Conservation (phyloP, 2,329 filamentous ascomycete genomes). For the Bipolaris zeicola region DNA sequence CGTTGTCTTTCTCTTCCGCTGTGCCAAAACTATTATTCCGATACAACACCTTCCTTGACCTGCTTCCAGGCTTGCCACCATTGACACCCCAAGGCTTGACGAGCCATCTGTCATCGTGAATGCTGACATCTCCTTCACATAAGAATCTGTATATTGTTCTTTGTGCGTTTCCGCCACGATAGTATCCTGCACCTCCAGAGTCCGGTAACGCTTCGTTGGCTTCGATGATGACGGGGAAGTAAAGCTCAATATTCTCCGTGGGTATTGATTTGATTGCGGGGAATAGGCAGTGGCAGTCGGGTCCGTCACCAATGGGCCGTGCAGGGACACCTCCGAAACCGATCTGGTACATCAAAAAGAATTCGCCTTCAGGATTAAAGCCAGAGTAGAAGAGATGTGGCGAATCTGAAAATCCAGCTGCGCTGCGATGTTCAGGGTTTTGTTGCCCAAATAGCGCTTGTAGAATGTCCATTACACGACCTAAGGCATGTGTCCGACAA, state of each 20-base stretch:
- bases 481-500: slow-evolving; percentile 57
- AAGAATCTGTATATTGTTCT: slow-evolving; percentile 56
- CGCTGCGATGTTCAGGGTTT: slow-evolving; percentile 54
- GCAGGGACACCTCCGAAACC: slow-evolving; percentile 58
- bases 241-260: slow-evolving; percentile 56
- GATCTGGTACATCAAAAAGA: slow-evolving; percentile 59
- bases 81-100: slow-evolving; percentile 58
- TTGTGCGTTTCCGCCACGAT: slow-evolving; percentile 57
- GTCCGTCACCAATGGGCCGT: slow-evolving; percentile 55
- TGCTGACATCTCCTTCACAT: slow-evolving; percentile 53
- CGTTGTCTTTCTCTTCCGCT: slow-evolving; percentile 41
- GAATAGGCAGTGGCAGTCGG: slow-evolving; percentile 58
- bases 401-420: slow-evolving; percentile 58
- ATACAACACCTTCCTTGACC: slow-evolving; percentile 53
- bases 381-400: slow-evolving; percentile 59
- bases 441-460: slow-evolving; percentile 58
- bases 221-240: slow-evolving; percentile 57
- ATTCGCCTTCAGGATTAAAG: slow-evolving; percentile 56
- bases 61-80: slow-evolving; percentile 53
- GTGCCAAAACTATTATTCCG: slow-evolving; percentile 48
- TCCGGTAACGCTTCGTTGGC: slow-evolving; percentile 56
- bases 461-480: slow-evolving; percentile 57
- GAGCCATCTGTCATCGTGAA: slow-evolving; percentile 58
- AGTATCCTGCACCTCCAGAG: slow-evolving; percentile 56
- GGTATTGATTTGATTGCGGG: slow-evolving; percentile 59